These are phyloP conservation scores for Wickerhamomyces rabaulensis DNA, from an alignment of 805 yeast species.

Conservation along the genomic window DNA sequence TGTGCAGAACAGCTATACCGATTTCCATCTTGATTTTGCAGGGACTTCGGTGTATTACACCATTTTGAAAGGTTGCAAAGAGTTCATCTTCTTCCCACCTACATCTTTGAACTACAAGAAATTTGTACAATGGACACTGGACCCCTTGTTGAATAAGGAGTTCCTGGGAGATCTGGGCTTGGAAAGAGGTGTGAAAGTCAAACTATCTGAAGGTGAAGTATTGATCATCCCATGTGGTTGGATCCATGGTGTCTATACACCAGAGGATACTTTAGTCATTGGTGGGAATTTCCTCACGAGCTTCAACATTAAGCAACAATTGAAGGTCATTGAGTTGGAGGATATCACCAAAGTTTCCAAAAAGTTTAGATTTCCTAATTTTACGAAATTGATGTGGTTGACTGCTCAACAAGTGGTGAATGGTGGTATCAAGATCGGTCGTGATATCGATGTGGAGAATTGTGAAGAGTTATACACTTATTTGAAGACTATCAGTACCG, in stretches of 20 bases:
- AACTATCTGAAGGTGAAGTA: slow-evolving; percentile 59
- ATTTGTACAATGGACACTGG: slow-evolving; percentile 70
- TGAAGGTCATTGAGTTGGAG: slow-evolving; percentile 60
- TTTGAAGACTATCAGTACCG: slow-evolving; percentile 1
- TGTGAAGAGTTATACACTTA: slow-evolving; percentile 3
- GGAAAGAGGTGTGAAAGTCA: slow-evolving; percentile 48
- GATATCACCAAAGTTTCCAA: slow-evolving; percentile 64
- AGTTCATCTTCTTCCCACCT: slow-evolving; percentile 78
- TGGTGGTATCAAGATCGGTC: slow-evolving; percentile 1
- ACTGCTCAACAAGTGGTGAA: slow-evolving; percentile 33
- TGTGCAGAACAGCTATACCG: slow-evolving; percentile 74
- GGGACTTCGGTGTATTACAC: slow-evolving; percentile 92
- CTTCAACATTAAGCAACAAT: slow-evolving; percentile 51
- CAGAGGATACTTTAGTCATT: slow-evolving; percentile 71
- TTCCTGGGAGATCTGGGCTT: slow-evolving; percentile 57
- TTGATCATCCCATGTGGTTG: slow-evolving; percentile 86
- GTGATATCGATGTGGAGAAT: slow-evolving; percentile 6
- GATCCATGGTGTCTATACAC: slow-evolving; percentile 88
- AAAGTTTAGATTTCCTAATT: slow-evolving; percentile 74
- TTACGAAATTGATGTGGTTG: slow-evolving; percentile 65
- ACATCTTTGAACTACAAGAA: slow-evolving; percentile 52
- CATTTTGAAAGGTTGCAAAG: slow-evolving; percentile 67
- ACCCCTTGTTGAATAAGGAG: slow-evolving; percentile 51
- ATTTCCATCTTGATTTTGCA: slow-evolving; percentile 88
- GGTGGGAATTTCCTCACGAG: slow-evolving; percentile 85